These are phyloP conservation scores for Raphanus raphanistrum DNA, from an alignment of 345 rosid genomes.

Conservation along the genomic window DNA sequence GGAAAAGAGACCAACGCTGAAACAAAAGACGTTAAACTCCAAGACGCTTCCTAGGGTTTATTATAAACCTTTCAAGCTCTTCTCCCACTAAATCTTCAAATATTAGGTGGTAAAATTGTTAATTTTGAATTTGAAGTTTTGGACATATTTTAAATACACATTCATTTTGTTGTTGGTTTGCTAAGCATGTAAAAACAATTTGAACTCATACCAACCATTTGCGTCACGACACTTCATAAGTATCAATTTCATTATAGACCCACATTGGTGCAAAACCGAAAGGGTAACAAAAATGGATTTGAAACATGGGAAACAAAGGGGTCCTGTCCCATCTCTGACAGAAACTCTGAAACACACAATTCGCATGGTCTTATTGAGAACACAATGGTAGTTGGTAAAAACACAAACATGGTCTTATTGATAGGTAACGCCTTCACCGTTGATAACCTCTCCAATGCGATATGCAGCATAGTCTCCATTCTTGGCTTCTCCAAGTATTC, in stretches of 20 bases:
- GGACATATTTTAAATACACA: conserved; percentile 12
- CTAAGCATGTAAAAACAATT: not conserved
- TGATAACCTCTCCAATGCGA: conserved; percentile 71
- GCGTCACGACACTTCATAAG: not conserved
- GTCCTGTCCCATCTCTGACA: not conserved
- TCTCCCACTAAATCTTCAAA: conserved; percentile 17
- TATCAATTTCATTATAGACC: not conserved
- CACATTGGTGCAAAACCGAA: not conserved
- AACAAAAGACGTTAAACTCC: conserved; percentile 22
- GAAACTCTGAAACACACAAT: not conserved
- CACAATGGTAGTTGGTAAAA: not conserved
- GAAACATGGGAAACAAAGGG: conserved; percentile 1
- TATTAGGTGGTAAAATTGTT: not conserved
- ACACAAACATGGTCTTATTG: conserved; percentile 21
- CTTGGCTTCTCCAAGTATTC: conserved; percentile 51
- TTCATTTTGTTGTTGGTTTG: conserved; percentile 22
- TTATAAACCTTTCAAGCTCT: conserved; percentile 21
- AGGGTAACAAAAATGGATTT: conserved; percentile 14
- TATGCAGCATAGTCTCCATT: conserved; percentile 49
- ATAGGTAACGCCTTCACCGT: conserved; percentile 70
- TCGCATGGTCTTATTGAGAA: not conserved
- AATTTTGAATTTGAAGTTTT: conserved; percentile 11
- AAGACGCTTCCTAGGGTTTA: conserved; percentile 24
- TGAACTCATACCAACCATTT: not conserved
- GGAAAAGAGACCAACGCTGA: conserved; percentile 40